These are phyloP conservation scores for Oleoguttula mirabilis DNA, from an alignment of 495 filamentous ascomycete genomes.

Conservation along the genomic window DNA sequence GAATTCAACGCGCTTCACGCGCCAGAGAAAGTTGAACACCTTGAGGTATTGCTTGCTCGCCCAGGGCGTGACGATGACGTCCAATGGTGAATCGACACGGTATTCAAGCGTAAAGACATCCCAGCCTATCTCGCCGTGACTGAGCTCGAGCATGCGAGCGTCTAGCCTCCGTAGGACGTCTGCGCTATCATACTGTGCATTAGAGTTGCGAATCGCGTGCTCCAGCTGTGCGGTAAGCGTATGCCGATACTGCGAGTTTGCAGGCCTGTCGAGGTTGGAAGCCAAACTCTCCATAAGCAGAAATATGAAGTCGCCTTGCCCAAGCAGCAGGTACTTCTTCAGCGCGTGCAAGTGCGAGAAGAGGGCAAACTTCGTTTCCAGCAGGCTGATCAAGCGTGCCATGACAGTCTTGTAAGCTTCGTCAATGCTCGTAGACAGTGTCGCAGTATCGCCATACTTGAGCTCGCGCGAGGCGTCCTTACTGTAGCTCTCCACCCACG, in stretches of 20 bases:
- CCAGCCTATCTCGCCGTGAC: constrained; percentile 96
- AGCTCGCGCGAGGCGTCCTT: constrained; percentile 87
- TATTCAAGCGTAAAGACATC: constrained; percentile 99
- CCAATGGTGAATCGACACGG: constrained; percentile 92
- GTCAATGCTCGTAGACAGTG: constrained; percentile 82
- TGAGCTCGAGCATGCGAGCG: constrained; percentile 89
- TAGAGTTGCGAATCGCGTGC: constrained; percentile 92
- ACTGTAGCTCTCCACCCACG: constrained; percentile 95
- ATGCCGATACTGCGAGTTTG: constrained; percentile 86
- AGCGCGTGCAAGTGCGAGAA: constrained; percentile 86
- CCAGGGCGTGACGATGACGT: constrained; percentile 93
- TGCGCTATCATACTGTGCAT: constrained; percentile 89
- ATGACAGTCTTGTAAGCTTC: constrained; percentile 96
- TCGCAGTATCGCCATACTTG: constrained; percentile 85
- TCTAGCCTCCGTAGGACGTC: constrained; percentile 88
- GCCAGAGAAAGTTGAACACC: constrained; percentile 99
- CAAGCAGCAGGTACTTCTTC: constrained; percentile 88
- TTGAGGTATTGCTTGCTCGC: constrained; percentile 93
- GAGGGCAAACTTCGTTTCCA: constrained; percentile 85
- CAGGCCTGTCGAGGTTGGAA: constrained; percentile 85
- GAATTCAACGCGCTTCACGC: constrained; percentile 95
- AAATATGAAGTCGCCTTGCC: constrained; percentile 95
- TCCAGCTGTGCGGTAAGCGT: constrained; percentile 93
- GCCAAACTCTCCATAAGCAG: constrained; percentile 94
- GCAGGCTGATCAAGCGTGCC: constrained; percentile 85